These are phyloP conservation scores for Colletotrichum simmondsii DNA, from an alignment of 2,329 filamentous ascomycete species.

Conservation along the genomic window DNA sequence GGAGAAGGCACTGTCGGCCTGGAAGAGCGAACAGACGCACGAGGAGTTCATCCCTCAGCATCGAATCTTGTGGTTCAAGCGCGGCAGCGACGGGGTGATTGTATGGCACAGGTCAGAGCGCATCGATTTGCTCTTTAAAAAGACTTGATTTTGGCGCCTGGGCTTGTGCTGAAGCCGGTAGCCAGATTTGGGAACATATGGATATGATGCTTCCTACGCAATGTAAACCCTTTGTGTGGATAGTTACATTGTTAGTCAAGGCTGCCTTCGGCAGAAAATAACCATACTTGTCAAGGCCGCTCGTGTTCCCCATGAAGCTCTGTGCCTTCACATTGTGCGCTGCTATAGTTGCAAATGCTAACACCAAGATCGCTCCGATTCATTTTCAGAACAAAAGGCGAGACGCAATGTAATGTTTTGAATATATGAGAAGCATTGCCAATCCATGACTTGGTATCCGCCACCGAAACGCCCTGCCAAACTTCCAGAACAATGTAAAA, in stretches of 20 bases:
- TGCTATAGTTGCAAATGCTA: background rate
- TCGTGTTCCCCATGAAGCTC: background rate
- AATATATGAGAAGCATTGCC: background rate
- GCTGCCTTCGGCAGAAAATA: background rate
- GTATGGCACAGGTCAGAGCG: slow-evolving; percentile 68
- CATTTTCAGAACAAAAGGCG: background rate
- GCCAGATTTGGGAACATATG: background rate
- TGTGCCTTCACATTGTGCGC: too few species aligned
- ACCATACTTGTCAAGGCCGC: background rate
- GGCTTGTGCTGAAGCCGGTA: too few species aligned
- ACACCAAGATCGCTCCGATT: background rate
- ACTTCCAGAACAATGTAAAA: background rate
- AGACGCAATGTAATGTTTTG: background rate
- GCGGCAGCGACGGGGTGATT: slow-evolving; percentile 58
- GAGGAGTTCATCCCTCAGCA: slow-evolving; percentile 76
- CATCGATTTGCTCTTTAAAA: slow-evolving; percentile 55
- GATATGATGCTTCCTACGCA: background rate
- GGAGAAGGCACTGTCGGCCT: slow-evolving; percentile 64
- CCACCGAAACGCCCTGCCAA: slow-evolving; percentile 18
- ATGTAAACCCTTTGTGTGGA: background rate
- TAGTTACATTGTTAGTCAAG: background rate
- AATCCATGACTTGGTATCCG: slow-evolving; percentile 11
- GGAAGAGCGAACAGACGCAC: slow-evolving; percentile 71
- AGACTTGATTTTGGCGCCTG: background rate
- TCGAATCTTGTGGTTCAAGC: slow-evolving; percentile 70